phyloP scores from a whole-genome alignment of 202 grass and related monocot genomes.

The Carex sylvatica region DNA sequence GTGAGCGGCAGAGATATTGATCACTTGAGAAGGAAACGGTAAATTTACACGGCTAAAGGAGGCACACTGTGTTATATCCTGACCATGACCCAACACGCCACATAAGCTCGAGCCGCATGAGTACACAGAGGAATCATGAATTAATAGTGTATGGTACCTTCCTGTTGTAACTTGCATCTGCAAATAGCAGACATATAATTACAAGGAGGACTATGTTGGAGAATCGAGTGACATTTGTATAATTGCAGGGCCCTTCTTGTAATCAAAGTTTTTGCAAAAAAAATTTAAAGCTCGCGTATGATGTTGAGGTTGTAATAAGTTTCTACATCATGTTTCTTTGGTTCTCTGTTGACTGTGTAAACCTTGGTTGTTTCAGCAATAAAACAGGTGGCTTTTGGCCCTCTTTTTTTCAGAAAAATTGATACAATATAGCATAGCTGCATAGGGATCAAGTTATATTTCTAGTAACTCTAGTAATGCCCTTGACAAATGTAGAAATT shows the following conservation, averaged over 20 bases:
- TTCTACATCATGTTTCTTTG: too few species aligned
- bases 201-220: too few species aligned
- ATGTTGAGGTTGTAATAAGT: too few species aligned
- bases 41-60: slow-evolving; percentile 75
- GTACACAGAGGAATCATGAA: slow-evolving; percentile 88
- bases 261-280: too few species aligned
- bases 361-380: too few species aligned
- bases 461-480: not conserved
- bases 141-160: slow-evolving; percentile 92
- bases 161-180: slow-evolving; percentile 99
- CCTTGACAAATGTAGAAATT: not conserved
- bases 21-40: slow-evolving; percentile 68
- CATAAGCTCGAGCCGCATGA: slow-evolving; percentile 97
- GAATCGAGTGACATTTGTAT: too few species aligned
- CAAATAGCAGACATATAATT: slow-evolving; percentile 35
- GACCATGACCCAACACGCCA: slow-evolving; percentile 98
- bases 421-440: not conserved
- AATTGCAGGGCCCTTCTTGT: too few species aligned
- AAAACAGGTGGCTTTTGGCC: too few species aligned
- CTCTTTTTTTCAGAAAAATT: too few species aligned
- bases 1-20: slow-evolving; percentile 85
- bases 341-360: too few species aligned
- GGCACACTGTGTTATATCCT: slow-evolving; percentile 76
- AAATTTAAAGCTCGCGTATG: too few species aligned
- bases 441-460: not conserved